These are phyloP conservation scores for Didymella lethalis DNA, from an alignment of 2,329 filamentous ascomycete species.

Conservation along the genomic window DNA sequence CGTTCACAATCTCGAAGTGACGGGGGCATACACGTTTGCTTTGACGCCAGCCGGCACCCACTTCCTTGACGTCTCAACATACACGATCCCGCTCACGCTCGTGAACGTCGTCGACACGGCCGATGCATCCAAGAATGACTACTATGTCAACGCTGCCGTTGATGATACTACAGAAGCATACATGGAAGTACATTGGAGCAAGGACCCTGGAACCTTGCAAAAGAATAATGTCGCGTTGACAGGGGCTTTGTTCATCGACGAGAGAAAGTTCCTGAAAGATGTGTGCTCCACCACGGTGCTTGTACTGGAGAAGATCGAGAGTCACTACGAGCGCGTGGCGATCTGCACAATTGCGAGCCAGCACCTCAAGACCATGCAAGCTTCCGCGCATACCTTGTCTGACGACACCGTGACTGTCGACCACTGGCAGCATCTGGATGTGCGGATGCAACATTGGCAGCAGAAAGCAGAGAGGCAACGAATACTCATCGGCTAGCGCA, in stretches of 20 bases:
- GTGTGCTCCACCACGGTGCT: background rate
- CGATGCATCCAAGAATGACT: too few relatives aligned
- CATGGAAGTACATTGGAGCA: too few relatives aligned
- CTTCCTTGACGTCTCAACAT: background rate
- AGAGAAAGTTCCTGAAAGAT: background rate
- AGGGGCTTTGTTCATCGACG: background rate
- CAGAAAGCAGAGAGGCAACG: background rate
- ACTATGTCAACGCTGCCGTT: too few relatives aligned
- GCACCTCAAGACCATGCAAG: background rate
- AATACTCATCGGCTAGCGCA: background rate
- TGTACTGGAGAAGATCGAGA: background rate
- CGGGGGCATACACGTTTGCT: background rate
- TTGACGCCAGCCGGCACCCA: background rate
- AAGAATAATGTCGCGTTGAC: too few relatives aligned
- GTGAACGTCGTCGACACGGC: too few relatives aligned
- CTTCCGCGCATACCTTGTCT: background rate
- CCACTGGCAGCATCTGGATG: background rate
- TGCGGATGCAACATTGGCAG: background rate
- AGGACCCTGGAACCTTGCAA: too few relatives aligned
- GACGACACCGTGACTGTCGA: background rate
- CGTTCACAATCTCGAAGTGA: background rate
- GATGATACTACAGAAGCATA: too few relatives aligned
- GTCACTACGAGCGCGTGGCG: background rate
- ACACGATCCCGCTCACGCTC: background rate
- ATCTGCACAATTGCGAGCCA: background rate